These are phyloP conservation scores for Diplotaxis tenuifolia DNA, from an alignment of 345 rosid species.

Conservation along the genomic window DNA sequence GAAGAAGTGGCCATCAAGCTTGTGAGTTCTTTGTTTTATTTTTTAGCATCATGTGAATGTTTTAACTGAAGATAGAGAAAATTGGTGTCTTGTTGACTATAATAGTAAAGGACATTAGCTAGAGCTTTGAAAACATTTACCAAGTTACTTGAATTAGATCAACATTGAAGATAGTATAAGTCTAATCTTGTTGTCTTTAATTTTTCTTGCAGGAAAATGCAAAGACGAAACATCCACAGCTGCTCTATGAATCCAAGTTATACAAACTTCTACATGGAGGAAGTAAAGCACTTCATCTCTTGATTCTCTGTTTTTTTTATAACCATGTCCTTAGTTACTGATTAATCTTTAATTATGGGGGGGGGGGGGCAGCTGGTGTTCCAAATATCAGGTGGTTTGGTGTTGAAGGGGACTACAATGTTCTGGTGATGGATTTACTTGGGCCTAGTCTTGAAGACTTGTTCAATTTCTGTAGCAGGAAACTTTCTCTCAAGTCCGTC, in stretches of 20 bases:
- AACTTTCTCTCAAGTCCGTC: slow-evolving; percentile 89
- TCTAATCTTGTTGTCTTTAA: not conserved
- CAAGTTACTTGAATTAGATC: slow-evolving; percentile 11
- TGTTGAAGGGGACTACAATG: slow-evolving; percentile 90
- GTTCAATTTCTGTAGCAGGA: slow-evolving; percentile 93
- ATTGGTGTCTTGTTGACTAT: slow-evolving; percentile 12
- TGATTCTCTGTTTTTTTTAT: slow-evolving; percentile 4
- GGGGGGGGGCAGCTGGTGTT: slow-evolving; percentile 97
- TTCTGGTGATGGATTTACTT: slow-evolving; percentile 93
- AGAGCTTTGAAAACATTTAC: not conserved
- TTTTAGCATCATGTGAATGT: too few species aligned
- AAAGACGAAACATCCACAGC: slow-evolving; percentile 91
- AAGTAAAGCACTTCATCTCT: slow-evolving; percentile 42
- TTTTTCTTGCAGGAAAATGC: slow-evolving; percentile 64
- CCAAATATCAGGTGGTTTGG: slow-evolving; percentile 96
- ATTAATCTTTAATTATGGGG: slow-evolving; percentile 10
- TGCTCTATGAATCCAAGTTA: slow-evolving; percentile 78
- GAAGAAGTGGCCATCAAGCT: slow-evolving; percentile 98
- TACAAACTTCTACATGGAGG: slow-evolving; percentile 93
- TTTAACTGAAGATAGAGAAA: too few species aligned
- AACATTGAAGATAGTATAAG: not conserved
- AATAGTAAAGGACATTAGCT: not conserved
- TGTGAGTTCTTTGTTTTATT: too few species aligned
- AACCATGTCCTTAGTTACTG: not conserved
- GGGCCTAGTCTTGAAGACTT: slow-evolving; percentile 99